These are phyloP conservation scores for Penicillium taxi DNA, from an alignment of 495 filamentous ascomycete genomes.

Conservation along the genomic window DNA sequence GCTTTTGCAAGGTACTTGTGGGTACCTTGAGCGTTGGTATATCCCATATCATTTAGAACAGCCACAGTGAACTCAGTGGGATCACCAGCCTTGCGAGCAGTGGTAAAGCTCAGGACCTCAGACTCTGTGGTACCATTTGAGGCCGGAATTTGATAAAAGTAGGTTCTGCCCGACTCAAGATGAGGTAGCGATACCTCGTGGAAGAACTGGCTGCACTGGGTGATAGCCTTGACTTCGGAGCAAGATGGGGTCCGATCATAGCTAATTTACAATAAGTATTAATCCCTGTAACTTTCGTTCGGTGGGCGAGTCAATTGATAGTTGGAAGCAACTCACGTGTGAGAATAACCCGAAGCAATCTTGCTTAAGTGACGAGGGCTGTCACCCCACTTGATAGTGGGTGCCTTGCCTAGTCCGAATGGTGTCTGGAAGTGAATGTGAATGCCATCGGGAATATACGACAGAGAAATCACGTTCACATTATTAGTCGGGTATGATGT, in stretches of 20 bases:
- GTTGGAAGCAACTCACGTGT: conserved; percentile 21
- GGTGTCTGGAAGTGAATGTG: conserved; percentile 50
- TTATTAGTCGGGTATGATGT: conserved; percentile 40
- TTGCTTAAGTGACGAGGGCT: conserved; percentile 19
- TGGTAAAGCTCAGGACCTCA: conserved; percentile 34
- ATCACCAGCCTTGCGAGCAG: conserved; percentile 34
- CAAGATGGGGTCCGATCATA: conserved; percentile 47
- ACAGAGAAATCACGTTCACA: conserved; percentile 45
- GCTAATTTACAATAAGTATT: conserved; percentile 13
- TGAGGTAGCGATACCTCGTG: conserved; percentile 35
- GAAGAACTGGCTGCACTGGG: conserved; percentile 46
- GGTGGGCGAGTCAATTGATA: neutral
- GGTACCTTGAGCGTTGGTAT: conserved; percentile 42
- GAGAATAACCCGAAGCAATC: conserved; percentile 25
- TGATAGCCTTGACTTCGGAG: conserved; percentile 34
- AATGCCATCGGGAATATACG: conserved; percentile 42
- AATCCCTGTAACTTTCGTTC: too few relatives aligned
- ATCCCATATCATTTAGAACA: conserved; percentile 44
- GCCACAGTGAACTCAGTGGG: conserved; percentile 24
- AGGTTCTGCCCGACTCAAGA: conserved; percentile 34
- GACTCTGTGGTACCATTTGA: conserved; percentile 40
- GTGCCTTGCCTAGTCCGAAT: conserved; percentile 37
- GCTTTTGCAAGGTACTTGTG: conserved; percentile 34
- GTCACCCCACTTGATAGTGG: conserved; percentile 36
- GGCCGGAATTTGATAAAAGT: conserved; percentile 39